Evolutionary conservation across 2,329 filamentous ascomycete species (phyloP), one percentile per base, ranked within the genome.

Genomic region (Diaporthe sp.): DNA sequence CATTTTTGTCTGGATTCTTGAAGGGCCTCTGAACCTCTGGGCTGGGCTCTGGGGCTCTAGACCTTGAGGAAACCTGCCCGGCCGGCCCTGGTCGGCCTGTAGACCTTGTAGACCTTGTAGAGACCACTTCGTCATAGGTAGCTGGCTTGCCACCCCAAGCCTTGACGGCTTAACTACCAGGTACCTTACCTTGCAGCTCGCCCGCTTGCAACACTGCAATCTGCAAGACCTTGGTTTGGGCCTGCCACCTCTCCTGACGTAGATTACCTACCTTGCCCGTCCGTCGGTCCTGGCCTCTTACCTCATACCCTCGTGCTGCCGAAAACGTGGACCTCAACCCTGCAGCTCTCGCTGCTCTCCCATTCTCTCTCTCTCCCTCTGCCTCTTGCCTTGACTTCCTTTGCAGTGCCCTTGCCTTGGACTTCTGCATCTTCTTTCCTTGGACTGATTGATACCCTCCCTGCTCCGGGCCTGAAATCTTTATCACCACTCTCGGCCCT

Each of bases 121-220:
- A 49, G 42, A 34, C 51, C 25, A 51, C 74, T 73, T 75, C 74
- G 74, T 75, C 74, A 75, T 75, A 73, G 74, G 70, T 73, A 73
- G 74, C 74, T 68, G 39, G 67, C 58, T 60, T 42, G 73, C 57
- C 73, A 75, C 67, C 60, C 34, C 39, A 31, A 58, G 58, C 73
- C 73, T 57, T 75, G 71, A 37, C 37, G 58, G 67, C 73, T 57
- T 75, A 75, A 37, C 37, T 61, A 34, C 58, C 37, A 42, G 37
- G 34, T 60, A 60, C 73, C 65, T 75, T 75, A 9, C 25, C 53
- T 8, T 34, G 28, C 34, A 39, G 22, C 47, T 68, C 53, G 49
- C 70, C 57, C 55, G 58, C 60, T 47, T 60, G 74, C 51, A 4
- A 57, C 58, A 53, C 42, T 61, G 55, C 57, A 71, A 71, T 71